These are phyloP conservation scores for Marasmius sp. DNA, from an alignment of 1,284 basidiomycete genomes.

Conservation along the genomic window DNA sequence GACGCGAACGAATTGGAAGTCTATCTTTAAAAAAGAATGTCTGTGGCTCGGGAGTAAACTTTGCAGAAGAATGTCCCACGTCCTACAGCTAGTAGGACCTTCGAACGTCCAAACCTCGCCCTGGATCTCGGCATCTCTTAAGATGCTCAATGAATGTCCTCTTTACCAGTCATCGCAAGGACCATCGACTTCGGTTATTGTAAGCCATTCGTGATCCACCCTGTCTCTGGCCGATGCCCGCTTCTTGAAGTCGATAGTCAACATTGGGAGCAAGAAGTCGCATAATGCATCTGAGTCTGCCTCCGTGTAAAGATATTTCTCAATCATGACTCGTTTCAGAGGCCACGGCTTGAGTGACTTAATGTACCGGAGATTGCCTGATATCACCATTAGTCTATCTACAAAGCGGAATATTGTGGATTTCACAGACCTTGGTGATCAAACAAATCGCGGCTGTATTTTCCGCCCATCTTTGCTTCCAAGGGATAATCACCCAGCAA, in stretches of 20 bases:
- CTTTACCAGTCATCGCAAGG: slow-evolving; percentile 47
- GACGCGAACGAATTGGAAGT: background rate
- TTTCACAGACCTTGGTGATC: slow-evolving; percentile 64
- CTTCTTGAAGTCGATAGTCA: slow-evolving; percentile 67
- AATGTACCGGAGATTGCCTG: slow-evolving; percentile 74
- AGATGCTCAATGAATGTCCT: background rate
- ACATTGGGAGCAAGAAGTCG: slow-evolving; percentile 80
- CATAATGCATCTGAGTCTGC: slow-evolving; percentile 60
- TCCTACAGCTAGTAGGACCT: background rate
- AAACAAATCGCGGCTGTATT: slow-evolving; percentile 83
- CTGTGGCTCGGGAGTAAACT: background rate
- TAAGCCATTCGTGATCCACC: slow-evolving; percentile 74
- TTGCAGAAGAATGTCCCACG: too few relatives aligned
- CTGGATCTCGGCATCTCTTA: background rate
- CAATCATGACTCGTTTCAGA: slow-evolving; percentile 75
- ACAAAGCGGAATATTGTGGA: background rate
- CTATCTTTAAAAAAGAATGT: background rate
- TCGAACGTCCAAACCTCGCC: background rate
- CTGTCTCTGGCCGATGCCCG: slow-evolving; percentile 75
- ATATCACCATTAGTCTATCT: background rate
- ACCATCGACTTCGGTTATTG: slow-evolving; percentile 45
- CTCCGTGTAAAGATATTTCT: slow-evolving; percentile 78
- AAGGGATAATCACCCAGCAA: slow-evolving; percentile 74
- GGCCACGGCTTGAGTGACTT: slow-evolving; percentile 83
- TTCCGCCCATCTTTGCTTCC: slow-evolving; percentile 79